Conservation (phyloP, 495 filamentous ascomycete species). For the Talaromyces stipitatus region DNA sequence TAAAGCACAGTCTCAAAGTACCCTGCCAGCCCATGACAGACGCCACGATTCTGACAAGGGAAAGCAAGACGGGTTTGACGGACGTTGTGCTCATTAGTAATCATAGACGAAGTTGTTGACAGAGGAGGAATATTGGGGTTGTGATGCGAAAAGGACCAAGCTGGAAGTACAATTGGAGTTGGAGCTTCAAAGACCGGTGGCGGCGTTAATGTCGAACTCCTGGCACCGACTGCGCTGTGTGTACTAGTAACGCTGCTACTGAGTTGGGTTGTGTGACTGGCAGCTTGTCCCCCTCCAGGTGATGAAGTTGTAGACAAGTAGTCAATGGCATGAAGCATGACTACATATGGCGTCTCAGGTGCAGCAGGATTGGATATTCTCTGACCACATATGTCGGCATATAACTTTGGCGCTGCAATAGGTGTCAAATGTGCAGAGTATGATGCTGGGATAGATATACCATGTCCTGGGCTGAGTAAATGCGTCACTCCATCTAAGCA, state of each 20-base stretch:
- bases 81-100: constrained; percentile 80
- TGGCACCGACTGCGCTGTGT: constrained; percentile 9
- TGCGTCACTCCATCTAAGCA: constrained; percentile 86
- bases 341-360: constrained; percentile 81
- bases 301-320: constrained; percentile 51
- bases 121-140: constrained; percentile 33
- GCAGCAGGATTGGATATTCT: constrained; percentile 55
- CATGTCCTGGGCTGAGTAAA: constrained; percentile 65
- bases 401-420: constrained; percentile 79
- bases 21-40: constrained; percentile 84
- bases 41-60: constrained; percentile 61
- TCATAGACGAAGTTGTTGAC: constrained; percentile 22
- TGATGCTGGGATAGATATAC: constrained; percentile 86
- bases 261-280: constrained; percentile 10
- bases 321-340: constrained; percentile 84
- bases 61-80: constrained; percentile 69
- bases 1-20: constrained; percentile 97
- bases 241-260: constrained; percentile 8
- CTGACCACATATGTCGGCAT: constrained; percentile 66
- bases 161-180: constrained; percentile 31
- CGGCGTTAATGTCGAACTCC: constrained; percentile 23
- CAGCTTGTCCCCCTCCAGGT: background rate
- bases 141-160: constrained; percentile 44
- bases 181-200: constrained; percentile 24
- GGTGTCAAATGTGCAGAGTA: constrained; percentile 91